A percentile compares a stretch with the other conserved stretches of the same genome.
Evolutionary conservation across 2,329 filamentous ascomycete species (phyloP).

Genomic region (Cylindrodendrum hubeiense): DNA sequence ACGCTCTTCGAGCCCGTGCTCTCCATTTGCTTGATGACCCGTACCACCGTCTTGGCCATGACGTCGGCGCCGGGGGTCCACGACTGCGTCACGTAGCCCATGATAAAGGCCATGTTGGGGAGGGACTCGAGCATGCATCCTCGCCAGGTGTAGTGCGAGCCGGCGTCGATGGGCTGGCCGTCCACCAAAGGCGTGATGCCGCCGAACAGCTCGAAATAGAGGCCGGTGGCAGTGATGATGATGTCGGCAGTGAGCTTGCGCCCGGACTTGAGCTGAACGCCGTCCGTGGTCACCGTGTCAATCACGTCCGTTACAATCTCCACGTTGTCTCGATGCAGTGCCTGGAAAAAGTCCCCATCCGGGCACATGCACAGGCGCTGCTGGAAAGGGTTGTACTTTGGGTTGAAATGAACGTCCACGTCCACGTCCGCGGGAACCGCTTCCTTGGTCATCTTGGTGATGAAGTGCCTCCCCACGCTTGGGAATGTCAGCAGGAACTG

Average conservation of each 20-base stretch:
- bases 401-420: slow-evolving; percentile 73
- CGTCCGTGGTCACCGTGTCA: slow-evolving; percentile 60
- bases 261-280: slow-evolving; percentile 62
- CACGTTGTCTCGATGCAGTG: slow-evolving; percentile 58
- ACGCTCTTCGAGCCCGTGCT: slow-evolving; percentile 58
- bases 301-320: slow-evolving; percentile 66
- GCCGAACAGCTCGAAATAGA: slow-evolving; percentile 70
- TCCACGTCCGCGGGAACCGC: slow-evolving; percentile 67
- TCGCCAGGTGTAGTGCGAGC: slow-evolving; percentile 71
- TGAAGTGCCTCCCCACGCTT: slow-evolving; percentile 42
- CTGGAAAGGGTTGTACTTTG: slow-evolving; percentile 75
- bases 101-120: slow-evolving; percentile 71
- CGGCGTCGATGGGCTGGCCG: slow-evolving; percentile 59
- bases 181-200: slow-evolving; percentile 67
- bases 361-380: slow-evolving; percentile 80
- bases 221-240: slow-evolving; percentile 77
- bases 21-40: slow-evolving; percentile 67
- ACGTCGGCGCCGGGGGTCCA: slow-evolving; percentile 77
- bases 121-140: slow-evolving; percentile 74
- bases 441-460: slow-evolving; percentile 57
- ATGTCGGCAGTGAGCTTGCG: slow-evolving; percentile 71
- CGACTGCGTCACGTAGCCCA: slow-evolving; percentile 74
- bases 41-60: slow-evolving; percentile 58
- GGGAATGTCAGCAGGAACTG: slow-evolving; percentile 46
- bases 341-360: slow-evolving; percentile 68